Base-by-base conservation (phyloP, 225 moss, liverwort and hornwort genomes). In the Marchantia polymorpha region DNA sequence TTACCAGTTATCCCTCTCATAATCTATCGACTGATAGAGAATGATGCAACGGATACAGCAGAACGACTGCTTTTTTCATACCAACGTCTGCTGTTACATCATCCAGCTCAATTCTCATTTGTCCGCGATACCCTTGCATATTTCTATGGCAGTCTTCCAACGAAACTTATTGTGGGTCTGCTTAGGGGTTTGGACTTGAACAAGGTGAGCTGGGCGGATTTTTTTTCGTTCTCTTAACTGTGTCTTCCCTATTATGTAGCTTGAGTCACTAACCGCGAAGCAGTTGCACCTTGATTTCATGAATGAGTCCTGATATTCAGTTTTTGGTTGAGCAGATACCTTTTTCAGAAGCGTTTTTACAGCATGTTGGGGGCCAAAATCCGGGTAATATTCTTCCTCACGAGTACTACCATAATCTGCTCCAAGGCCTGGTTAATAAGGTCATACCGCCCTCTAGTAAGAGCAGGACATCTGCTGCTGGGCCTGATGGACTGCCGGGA, bases 31-130 rank as follows among this genome's bases (percentile, higher is more conserved):
- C 84, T 96, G 69, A 92, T 96, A 80, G 96, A 96, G 85, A 96
- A 96, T 82, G 96, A 96, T 73, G 96, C 96, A 26, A 96, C 94
- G 73, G 96, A 96, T 82, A 96, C 96, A 75, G 96, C 96, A 49
- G 96, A 96, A 84, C 88, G 89, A 80, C 86, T 96, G 73, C 86
- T 96, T 65, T 88, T 83, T 66, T 85, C 84, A 46, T 96, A 96
- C 79, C 83, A 90, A 30, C 86, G 90, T 61, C 90, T 96, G 19
- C 91, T 96, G 53, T 86, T 91, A 55, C 88, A 90, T 84, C 94
- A 96, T 84, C 96, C 92, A 58, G 90, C 90, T 72, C 94, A 90
- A 56, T 94, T 96, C 65, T 89, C 96, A 52, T 94, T 96, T 79
- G 96, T 96, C 26, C 90, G 96, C 78, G 96, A 96, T 75, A 96